Conservation (phyloP, 2,329 filamentous ascomycete species). For the Aspergillus latus region DNA sequence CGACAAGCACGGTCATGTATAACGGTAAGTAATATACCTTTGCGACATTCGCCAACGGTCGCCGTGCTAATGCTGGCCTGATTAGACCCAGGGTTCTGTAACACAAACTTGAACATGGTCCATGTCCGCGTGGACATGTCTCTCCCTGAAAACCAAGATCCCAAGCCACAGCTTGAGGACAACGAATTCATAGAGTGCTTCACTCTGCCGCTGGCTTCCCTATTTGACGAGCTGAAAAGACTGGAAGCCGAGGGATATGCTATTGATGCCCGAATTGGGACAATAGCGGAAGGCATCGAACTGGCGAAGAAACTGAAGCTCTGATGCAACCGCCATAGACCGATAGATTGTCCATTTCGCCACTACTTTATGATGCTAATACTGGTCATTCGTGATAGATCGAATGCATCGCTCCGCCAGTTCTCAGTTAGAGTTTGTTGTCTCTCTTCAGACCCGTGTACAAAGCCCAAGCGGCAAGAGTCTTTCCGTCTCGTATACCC, state of each 20-base stretch:
- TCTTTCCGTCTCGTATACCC: conserved; percentile 57
- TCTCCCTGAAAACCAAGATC: conserved; percentile 67
- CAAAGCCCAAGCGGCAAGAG: conserved; percentile 55
- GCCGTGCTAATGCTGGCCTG: background rate
- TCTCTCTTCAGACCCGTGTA: conserved; percentile 54
- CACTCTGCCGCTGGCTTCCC: conserved; percentile 60
- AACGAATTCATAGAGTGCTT: conserved; percentile 83
- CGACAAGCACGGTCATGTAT: conserved; percentile 46
- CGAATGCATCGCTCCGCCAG: background rate
- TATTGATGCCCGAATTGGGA: conserved; percentile 76
- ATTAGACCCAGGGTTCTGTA: conserved; percentile 50
- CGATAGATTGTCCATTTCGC: conserved; percentile 4
- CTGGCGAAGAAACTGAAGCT: conserved; percentile 57
- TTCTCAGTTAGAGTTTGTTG: conserved; percentile 39
- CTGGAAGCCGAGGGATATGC: conserved; percentile 71
- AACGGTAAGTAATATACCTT: conserved; percentile 38
- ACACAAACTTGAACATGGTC: conserved; percentile 56
- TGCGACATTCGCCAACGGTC: background rate
- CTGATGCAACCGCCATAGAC: conserved; percentile 14
- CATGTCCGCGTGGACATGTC: conserved; percentile 72
- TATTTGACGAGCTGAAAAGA: conserved; percentile 67
- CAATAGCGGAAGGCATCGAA: conserved; percentile 75
- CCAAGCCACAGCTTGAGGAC: conserved; percentile 70
- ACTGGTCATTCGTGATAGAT: background rate
- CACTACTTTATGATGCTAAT: background rate